A percentile compares a stretch with the other conserved stretches of the same genome.
These are phyloP conservation scores for Geoglossum glabrum DNA, from an alignment of 495 filamentous ascomycete species.

Conservation along the genomic window DNA sequence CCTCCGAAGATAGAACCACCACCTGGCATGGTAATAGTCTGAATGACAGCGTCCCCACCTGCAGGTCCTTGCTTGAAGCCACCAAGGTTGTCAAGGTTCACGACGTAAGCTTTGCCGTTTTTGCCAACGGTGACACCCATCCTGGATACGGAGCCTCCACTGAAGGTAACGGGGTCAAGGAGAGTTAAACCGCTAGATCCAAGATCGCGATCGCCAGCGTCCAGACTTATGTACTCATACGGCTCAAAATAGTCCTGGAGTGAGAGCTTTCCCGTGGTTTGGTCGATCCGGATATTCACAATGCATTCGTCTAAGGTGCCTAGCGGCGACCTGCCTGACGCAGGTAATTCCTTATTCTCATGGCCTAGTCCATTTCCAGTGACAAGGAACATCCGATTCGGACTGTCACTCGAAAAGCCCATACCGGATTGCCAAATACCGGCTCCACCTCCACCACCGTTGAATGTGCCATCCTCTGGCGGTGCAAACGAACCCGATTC, in stretches of 20 bases:
- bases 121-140: conserved; percentile 18
- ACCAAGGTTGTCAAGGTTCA: conserved; percentile 21
- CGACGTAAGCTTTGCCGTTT: conserved; percentile 19
- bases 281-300: conserved; percentile 3
- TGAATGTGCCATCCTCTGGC: conserved; percentile 11
- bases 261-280: conserved; percentile 8
- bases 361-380: conserved; percentile 9
- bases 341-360: neutral
- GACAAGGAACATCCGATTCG: conserved; percentile 19
- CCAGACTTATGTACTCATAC: conserved; percentile 12
- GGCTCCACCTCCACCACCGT: conserved; percentile 19
- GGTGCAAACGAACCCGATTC: conserved; percentile 14
- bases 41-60: conserved; percentile 21
- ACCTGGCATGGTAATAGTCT: conserved; percentile 18
- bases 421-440: conserved; percentile 27
- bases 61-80: conserved; percentile 11
- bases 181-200: conserved; percentile 18
- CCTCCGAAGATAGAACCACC: conserved; percentile 22
- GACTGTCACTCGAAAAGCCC: conserved; percentile 20
- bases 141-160: conserved; percentile 11
- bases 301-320: neutral
- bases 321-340: neutral
- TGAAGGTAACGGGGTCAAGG: conserved; percentile 15
- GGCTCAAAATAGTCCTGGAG: conserved; percentile 17
- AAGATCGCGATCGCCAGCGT: conserved; percentile 17